Conservation (phyloP, 345 rosid genomes). For the Lepidium africanum region DNA sequence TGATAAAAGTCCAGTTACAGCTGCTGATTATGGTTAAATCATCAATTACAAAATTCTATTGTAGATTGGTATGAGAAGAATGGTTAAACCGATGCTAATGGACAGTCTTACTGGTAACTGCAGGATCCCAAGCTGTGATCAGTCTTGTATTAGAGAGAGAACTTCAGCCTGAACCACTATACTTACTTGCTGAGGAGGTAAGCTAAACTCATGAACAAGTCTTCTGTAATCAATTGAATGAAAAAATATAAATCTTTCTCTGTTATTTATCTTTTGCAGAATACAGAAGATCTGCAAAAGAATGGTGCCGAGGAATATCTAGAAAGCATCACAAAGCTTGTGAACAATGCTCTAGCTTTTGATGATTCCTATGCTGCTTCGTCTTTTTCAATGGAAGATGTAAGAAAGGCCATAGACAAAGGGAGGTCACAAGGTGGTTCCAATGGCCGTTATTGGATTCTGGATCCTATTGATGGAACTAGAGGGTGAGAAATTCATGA, state of each 20-base stretch:
- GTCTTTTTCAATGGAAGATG: slow-evolving; percentile 47
- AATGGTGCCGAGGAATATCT: slow-evolving; percentile 44
- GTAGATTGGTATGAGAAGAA: background rate
- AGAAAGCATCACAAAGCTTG: slow-evolving; percentile 62
- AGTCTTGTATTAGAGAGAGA: slow-evolving; percentile 59
- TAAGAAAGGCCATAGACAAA: slow-evolving; percentile 52
- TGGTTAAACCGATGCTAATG: background rate
- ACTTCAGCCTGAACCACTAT: slow-evolving; percentile 55
- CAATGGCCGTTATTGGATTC: slow-evolving; percentile 73
- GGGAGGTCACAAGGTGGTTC: slow-evolving; percentile 80
- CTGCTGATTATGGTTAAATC: slow-evolving; percentile 78
- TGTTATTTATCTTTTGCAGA: slow-evolving; percentile 32
- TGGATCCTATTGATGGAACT: slow-evolving; percentile 89
- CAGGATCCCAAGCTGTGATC: slow-evolving; percentile 84
- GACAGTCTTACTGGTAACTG: background rate
- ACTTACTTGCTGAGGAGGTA: slow-evolving; percentile 89
- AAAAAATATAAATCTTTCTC: background rate
- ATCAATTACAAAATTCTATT: background rate
- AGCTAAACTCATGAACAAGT: background rate
- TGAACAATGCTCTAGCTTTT: slow-evolving; percentile 52
- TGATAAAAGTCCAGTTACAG: slow-evolving; percentile 75
- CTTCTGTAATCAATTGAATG: background rate
- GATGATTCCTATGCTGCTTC: slow-evolving; percentile 42
- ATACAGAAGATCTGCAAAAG: slow-evolving; percentile 54
- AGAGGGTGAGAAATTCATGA: slow-evolving; percentile 57